Evolutionary conservation across 352 stramenopile genomes (phyloP), one percentile per base, ranked within the genome.

Genomic region (Pythium pyrilobum): DNA sequence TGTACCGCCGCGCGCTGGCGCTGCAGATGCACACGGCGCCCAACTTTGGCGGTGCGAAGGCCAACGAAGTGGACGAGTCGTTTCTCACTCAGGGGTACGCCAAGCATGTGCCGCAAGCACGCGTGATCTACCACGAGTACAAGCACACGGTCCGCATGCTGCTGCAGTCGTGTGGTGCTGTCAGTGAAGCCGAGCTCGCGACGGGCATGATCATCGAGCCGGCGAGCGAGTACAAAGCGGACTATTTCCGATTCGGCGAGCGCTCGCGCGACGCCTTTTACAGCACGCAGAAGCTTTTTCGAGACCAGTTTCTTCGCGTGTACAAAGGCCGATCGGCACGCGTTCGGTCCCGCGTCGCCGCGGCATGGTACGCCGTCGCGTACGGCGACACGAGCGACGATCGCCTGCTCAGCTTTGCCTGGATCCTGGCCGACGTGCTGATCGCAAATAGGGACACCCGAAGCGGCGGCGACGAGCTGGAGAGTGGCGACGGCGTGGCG

Each of bases 171-270:
- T 89, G 73, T 12, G 79, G 83, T 8, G 80, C 83, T 15, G 56
- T 66, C 27, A 74, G 59, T 0, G 84, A 92, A 29, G 64, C 74
- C 13, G 81, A 94, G 27, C 67, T 94, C 1, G 72, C 77, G 0
- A 88, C 83, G 15, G 84, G 84, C 10, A 87, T 86, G 74, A 78
- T 89, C 50, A 68, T 87, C 33, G 71, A 85, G 18, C 66, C 71
- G 4, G 62, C 67, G 34, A 86, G 56, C 34, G 58, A 81, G 33
- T 77, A 87, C 49, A 83, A 78, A 25, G 71, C 74, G 4, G 73
- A 92, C 24, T 92, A 92, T 53, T 92, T 92, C 46, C 78, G 81
- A 4, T 89, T 83, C 45, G 77, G 79, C 16, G 81, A 88, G 37
- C 71, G 75, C 32, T 89, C 77, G 32, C 79, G 85, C 31, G 79